phyloP scores from a whole-genome alignment of 352 stramenopile genomes.

The Phytophthora melonis region DNA sequence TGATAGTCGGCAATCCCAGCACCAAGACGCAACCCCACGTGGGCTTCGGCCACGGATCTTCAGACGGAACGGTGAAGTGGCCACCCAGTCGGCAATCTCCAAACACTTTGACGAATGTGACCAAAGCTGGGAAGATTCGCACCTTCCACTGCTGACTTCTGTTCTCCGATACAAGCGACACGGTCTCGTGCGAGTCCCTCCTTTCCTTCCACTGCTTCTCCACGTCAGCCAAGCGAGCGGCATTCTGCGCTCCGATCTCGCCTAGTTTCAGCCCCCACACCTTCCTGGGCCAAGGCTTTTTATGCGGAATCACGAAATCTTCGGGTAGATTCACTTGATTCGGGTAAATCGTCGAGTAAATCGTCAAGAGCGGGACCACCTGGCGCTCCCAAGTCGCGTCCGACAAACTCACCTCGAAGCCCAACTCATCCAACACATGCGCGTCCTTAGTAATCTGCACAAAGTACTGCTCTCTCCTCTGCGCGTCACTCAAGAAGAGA shows the following conservation, averaged over 20 bases:
- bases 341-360: conserved; percentile 32
- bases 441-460: conserved; percentile 35
- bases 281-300: conserved; percentile 32
- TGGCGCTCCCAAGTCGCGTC: conserved; percentile 30
- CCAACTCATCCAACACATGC: conserved; percentile 21
- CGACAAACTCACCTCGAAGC: conserved; percentile 37
- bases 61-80: conserved; percentile 35
- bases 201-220: conserved; percentile 24
- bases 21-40: conserved; percentile 38
- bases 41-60: conserved; percentile 32
- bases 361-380: conserved; percentile 31
- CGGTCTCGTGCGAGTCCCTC: neutral
- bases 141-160: conserved; percentile 21
- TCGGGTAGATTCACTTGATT: conserved; percentile 6
- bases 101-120: conserved; percentile 37
- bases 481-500: conserved; percentile 29
- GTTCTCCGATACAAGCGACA: conserved; percentile 17
- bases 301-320: conserved; percentile 35
- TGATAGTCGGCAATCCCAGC: conserved; percentile 21
- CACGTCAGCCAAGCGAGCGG: conserved; percentile 13
- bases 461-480: conserved; percentile 39
- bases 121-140: conserved; percentile 32
- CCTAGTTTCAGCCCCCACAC: conserved; percentile 36
- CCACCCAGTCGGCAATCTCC: conserved; percentile 28
- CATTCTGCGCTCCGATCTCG: conserved; percentile 25